Conservation (phyloP, 352 stramenopile genomes). For the Pythium grandisporangium region DNA sequence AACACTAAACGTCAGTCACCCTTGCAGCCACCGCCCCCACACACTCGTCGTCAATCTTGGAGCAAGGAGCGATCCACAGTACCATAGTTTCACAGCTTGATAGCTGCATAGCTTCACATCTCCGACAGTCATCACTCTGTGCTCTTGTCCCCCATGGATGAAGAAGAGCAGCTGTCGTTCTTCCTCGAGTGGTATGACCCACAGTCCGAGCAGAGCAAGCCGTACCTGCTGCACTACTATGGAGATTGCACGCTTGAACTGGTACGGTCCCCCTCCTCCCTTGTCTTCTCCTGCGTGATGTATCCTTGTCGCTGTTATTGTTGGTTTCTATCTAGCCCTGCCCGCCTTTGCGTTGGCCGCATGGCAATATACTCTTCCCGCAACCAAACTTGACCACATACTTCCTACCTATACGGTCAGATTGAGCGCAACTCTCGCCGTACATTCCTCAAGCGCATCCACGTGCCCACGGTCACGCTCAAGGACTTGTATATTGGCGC, state of each 20-base stretch:
- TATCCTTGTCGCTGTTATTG: neutral
- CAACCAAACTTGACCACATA: neutral
- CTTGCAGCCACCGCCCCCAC: too few species aligned
- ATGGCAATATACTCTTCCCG: too few species aligned
- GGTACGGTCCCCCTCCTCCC: constrained; percentile 14
- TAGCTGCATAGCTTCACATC: too few species aligned
- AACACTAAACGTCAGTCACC: too few species aligned
- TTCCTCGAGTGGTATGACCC: constrained; percentile 75
- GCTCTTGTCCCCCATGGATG: constrained; percentile 25
- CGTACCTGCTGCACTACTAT: constrained; percentile 69
- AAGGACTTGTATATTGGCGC: constrained; percentile 61
- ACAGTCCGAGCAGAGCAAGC: constrained; percentile 55
- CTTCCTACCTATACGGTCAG: constrained; percentile 10
- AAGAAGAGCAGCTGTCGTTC: constrained; percentile 62
- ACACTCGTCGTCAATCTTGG: too few species aligned
- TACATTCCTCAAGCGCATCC: constrained; percentile 74
- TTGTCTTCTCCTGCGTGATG: neutral
- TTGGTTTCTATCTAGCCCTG: too few species aligned
- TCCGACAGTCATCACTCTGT: too few species aligned
- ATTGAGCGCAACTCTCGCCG: constrained; percentile 48
- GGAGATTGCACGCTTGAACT: constrained; percentile 65
- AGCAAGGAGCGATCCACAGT: too few species aligned
- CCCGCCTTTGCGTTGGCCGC: too few species aligned
- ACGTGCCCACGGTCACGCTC: constrained; percentile 50
- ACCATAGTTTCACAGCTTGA: too few species aligned